Conservation (phyloP, 2,329 filamentous ascomycete species). For the Arthrobotrys sphaeroides region DNA sequence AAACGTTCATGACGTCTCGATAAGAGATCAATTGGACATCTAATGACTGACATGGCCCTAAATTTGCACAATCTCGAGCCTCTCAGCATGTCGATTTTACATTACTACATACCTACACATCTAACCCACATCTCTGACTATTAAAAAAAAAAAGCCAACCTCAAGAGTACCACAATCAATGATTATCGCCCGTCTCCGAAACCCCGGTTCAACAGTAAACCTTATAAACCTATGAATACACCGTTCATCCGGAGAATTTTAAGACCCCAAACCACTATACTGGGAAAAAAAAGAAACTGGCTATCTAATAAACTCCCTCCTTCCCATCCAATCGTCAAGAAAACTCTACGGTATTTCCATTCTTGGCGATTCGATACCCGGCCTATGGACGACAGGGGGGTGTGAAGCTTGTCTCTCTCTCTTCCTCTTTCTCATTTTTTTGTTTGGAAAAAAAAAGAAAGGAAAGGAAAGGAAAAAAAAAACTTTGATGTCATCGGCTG, state of each 20-base stretch:
- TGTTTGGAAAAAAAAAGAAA: not conserved
- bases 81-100: no score
- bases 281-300: slow-evolving; percentile 1
- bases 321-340: slow-evolving; percentile 3
- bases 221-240: not conserved
- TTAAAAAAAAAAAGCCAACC: not conserved
- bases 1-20: no score
- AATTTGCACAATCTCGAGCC: no score
- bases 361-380: not conserved
- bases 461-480: not conserved
- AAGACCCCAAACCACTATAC: not conserved
- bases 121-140: no score
- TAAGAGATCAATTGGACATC: no score
- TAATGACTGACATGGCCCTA: no score
- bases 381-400: not conserved
- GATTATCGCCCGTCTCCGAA: slow-evolving; percentile 14
- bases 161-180: not conserved
- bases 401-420: slow-evolving; percentile 9
- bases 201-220: no score
- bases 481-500: slow-evolving; percentile 9
- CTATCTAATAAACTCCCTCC: slow-evolving; percentile 7
- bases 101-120: no score
- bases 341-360: slow-evolving; percentile 14
- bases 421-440: not conserved
- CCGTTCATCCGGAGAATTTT: not conserved